Conservation (phyloP, 257 asterid genomes). For the Paraleonurus japonicus region DNA sequence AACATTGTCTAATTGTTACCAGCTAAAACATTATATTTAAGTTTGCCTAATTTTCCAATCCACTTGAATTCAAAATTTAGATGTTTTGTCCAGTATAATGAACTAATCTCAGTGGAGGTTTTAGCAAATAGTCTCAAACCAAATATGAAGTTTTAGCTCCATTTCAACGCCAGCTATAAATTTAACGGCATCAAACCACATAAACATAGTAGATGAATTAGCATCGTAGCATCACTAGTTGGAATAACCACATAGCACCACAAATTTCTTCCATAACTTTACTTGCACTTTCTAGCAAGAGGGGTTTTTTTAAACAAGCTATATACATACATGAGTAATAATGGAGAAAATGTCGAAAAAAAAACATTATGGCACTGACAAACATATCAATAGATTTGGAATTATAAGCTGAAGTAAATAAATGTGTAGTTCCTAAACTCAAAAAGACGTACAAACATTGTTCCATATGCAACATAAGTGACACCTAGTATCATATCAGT, state of each 20-base stretch:
- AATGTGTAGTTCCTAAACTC: conserved; percentile 1
- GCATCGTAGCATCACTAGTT: not conserved
- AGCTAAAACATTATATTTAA: too few species aligned
- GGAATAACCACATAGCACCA: not conserved
- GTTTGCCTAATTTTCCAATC: not conserved
- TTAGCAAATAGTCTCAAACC: not conserved
- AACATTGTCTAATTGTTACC: too few species aligned
- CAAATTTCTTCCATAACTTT: too few species aligned
- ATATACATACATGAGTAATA: not conserved
- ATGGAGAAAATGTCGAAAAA: not conserved
- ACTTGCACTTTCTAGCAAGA: not conserved
- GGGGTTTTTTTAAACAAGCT: not conserved
- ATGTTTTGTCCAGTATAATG: too few species aligned
- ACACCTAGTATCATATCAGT: conserved; percentile 37
- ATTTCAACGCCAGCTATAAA: not conserved
- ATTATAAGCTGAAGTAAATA: conserved; percentile 3
- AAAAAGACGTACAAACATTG: conserved; percentile 4
- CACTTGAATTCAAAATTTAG: not conserved
- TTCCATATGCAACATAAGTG: not conserved
- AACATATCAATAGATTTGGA: conserved; percentile 1
- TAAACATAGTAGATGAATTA: not conserved
- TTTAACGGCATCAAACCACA: not conserved
- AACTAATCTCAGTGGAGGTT: not conserved
- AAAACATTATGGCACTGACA: not conserved
- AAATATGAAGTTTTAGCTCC: not conserved